Base-by-base conservation (phyloP, 2,329 filamentous ascomycete genomes). In the Aspergillus latus region DNA sequence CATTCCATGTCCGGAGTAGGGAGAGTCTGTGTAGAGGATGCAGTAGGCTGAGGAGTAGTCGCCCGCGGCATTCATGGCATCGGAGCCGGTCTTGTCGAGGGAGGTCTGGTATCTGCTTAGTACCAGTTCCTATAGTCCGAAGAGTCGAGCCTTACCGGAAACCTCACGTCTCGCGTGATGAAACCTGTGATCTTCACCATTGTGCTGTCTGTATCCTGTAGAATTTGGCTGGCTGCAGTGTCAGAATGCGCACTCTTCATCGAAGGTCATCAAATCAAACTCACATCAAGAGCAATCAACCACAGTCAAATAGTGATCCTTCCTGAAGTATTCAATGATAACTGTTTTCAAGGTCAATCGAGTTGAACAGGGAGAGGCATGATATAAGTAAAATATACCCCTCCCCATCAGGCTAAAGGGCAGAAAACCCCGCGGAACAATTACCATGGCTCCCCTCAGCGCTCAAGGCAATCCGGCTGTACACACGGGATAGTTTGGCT, bases 1-100 rank as follows among this genome's bases (percentile, higher is more conserved):
- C 73, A 77, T 76, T 56, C 74, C 74, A 54, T 77, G 74, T 54
- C 74, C 74, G 39, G 63, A 63, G 59, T 71, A 62, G 21, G 67
- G 58, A 0, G 88, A 87, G 71, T 95, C 88, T 0, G 92, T 96
- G 70, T 90, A 79, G 48, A 97, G 79, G 67, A 96, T 93, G 74
- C 91, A 96, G 80, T 96, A 97, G n/a, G 92, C 92, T 10, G 92
- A 83, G 1, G 91, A 96, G 77, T 96, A 96, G 76, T 96, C 91
- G 59, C 91, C 89, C 2, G 92, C 91, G 2, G 90, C 89, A 71
- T 97, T 96, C 92, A 96, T 97, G 68, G 91, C 92, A 83, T 97
- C 92, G 7, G 90, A 95, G 67, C 92, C 92, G n/a, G 91, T 96
- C 79, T 93, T 94, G 77, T 96, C 91, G 59, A 97, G 85, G 40